Percentiles rank a stretch among this genome's conserved stretches.
phyloP scores from a whole-genome alignment of 1,139 yeast species.

The Fermentozyma sake region DNA sequence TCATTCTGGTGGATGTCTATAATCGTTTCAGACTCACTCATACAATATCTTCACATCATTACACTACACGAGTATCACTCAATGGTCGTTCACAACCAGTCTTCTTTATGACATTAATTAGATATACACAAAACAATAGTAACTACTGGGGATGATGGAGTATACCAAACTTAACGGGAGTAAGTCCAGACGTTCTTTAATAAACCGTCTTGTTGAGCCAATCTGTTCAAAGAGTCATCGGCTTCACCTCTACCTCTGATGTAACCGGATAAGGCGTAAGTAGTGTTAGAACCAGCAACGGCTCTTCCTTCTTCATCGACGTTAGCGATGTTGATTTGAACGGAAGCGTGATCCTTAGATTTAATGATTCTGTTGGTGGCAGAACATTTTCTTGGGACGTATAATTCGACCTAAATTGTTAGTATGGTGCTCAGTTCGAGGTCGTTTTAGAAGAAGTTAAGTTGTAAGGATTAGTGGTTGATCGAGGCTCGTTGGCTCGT shows the following conservation, averaged over 20 bases:
- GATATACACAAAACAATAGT: no score
- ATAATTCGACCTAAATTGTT: conserved; percentile 85
- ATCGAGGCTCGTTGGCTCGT: no score
- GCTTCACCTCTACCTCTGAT: conserved; percentile 80
- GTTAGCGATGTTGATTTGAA: conserved; percentile 62
- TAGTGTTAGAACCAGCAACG: conserved; percentile 84
- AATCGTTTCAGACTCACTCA: no score
- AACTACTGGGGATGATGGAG: no score
- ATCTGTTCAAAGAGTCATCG: conserved; percentile 98
- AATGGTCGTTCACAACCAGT: not conserved
- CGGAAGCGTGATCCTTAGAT: conserved; percentile 99
- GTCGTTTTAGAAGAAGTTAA: no score
- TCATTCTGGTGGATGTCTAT: no score
- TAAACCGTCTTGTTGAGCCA: conserved; percentile 98
- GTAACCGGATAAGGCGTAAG: conserved; percentile 97
- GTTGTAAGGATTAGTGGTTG: no score
- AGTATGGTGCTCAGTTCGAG: no score
- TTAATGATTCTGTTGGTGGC: conserved; percentile 99
- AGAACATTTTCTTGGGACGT: conserved; percentile 99
- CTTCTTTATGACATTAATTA: conserved; percentile 3
- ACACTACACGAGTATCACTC: no score
- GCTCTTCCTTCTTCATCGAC: conserved; percentile 93
- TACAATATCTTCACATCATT: no score
- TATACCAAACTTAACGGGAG: conserved; percentile 87
- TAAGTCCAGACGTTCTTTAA: conserved; percentile 98